Base-by-base conservation (phyloP, 495 filamentous ascomycete genomes). In the Hypoxylon trugodes region DNA sequence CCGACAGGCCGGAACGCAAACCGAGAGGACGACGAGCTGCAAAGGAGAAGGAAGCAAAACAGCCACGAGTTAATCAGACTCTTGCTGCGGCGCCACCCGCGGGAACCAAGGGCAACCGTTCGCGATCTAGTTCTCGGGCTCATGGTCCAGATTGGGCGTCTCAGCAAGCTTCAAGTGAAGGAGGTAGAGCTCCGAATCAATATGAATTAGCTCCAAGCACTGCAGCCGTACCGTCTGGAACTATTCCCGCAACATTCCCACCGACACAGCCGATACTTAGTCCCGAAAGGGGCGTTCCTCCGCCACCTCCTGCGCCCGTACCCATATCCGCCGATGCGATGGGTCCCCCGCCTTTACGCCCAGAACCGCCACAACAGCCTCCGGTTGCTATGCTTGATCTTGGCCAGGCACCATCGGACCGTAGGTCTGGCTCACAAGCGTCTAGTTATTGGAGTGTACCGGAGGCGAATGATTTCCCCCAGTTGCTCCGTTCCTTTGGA, bases 381-480 rank as follows among this genome's bases (percentile, higher is more conserved):
- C 74, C 77, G 0, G 70, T 76, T 32, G 46, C 74, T 38, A 72
- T 72, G 6, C 76, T 81, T 58, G 76, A 82, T 57, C 65, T 81
- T 64, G 37, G 75, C 7, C 73, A 68, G 38, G 38, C 76, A 21
- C 41, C 69, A 25, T 69, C 75, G 16, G 79, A 81, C 30, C 80
- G 77, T 30, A 77, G 70, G 51, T 74, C 84, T 33, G 79, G 80
- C n/a, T 77, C 81, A 4, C 72, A 83, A 51, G 86, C 92, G 5
- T 96, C 92, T 1, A 97, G 95, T 71, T 98, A 98, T 74, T 98
- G 95, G 95, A 97, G 94, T 61, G 95, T 98, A 21, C 88, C 90
- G 1, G 95, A 98, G 73, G 84, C 89, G 25, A 86, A 79, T 18
- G 91, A 97, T 70, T 98, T 98, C 69, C 87, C 87, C 0, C 82